Evolutionary conservation across 2,329 filamentous ascomycete genomes (phyloP), one percentile per base, ranked within the genome.

Genomic region (Penicillium nordicum): DNA sequence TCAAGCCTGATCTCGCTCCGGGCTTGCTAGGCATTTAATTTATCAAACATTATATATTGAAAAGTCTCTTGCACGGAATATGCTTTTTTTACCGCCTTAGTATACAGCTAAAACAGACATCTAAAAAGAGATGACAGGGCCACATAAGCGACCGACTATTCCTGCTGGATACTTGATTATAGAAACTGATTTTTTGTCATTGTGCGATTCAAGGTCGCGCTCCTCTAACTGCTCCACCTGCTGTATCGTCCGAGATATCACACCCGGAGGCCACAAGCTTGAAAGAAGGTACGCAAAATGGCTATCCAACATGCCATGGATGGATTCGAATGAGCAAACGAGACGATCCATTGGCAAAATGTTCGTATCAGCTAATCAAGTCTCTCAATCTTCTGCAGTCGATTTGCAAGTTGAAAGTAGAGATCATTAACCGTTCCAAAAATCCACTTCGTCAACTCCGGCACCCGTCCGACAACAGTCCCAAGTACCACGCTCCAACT

Each of bases 401-500:
- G 59, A 30, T 64, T 56, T 43, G 67, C 41, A 25, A 66, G 11
- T 2, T 57, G 57, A 46, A 61, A 58, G 45, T 62, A 60, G 6
- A 53, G 30, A 10, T 57, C 62, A 46, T 51, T 55, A 12, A 53
- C 44, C 34, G 50, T 57, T n/a, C 54, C 43, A 53, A 51, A 34
- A 9, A 48, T 2, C 36, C 42, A 29, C 18, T 54, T 57, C 5
- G 29, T 61, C 23, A 66, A 41, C 43, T 62, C 64, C 18, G 66
- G 66, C 2, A 64, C 14, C 21, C 56, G 50, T 10, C 68, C 66
- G 18, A 71, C 38, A 23, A 53, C 46, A 8, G 18, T 61, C 48
- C 65, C 63, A 43, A 59, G 38, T 18, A 25, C 53, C 48, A 62
- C 64, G 62, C 59, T 63, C 68, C 60, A 67, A 16, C 61, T 50